Evolutionary conservation across 2,329 filamentous ascomycete genomes (phyloP).

Genomic region (Diaporthe ampelina): DNA sequence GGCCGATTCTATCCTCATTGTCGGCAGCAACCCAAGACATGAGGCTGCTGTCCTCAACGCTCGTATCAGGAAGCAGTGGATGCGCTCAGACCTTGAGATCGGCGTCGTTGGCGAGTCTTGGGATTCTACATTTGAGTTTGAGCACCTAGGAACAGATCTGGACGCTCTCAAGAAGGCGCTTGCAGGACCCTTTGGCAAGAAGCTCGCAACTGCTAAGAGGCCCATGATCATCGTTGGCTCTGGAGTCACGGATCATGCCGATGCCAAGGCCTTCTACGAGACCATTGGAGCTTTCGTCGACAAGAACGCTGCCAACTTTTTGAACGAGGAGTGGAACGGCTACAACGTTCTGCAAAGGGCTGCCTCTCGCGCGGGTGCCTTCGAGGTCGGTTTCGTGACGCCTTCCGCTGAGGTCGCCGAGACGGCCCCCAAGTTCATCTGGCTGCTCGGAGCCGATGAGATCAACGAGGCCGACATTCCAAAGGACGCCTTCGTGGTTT

Average conservation of each 20-base stretch:
- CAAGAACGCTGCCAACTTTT: slow-evolving; percentile 91
- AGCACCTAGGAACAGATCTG: slow-evolving; percentile 87
- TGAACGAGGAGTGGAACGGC: slow-evolving; percentile 93
- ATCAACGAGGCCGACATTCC: slow-evolving; percentile 87
- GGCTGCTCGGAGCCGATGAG: slow-evolving; percentile 97
- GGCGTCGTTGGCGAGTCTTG: slow-evolving; percentile 92
- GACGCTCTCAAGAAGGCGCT: slow-evolving; percentile 88
- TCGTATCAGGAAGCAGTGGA: slow-evolving; percentile 97
- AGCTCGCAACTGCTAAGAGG: slow-evolving; percentile 86
- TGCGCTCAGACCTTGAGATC: slow-evolving; percentile 93
- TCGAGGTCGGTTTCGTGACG: slow-evolving; percentile 94
- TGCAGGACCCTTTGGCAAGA: slow-evolving; percentile 91
- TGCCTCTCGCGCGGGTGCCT: slow-evolving; percentile 92
- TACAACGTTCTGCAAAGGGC: slow-evolving; percentile 97
- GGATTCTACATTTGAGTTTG: slow-evolving; percentile 94
- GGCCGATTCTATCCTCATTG: slow-evolving; percentile 89
- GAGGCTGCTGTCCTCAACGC: slow-evolving; percentile 97
- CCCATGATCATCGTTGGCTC: slow-evolving; percentile 98
- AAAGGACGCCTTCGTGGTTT: slow-evolving; percentile 95
- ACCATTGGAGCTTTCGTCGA: slow-evolving; percentile 91
- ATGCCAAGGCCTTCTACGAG: slow-evolving; percentile 95
- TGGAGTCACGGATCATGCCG: slow-evolving; percentile 88
- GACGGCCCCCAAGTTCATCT: slow-evolving; percentile 93
- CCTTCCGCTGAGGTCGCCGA: slow-evolving; percentile 85
- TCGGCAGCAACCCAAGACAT: slow-evolving; percentile 95